These are phyloP conservation scores for Leptographium flavum DNA, from an alignment of 2,329 filamentous ascomycete genomes.

Conservation along the genomic window DNA sequence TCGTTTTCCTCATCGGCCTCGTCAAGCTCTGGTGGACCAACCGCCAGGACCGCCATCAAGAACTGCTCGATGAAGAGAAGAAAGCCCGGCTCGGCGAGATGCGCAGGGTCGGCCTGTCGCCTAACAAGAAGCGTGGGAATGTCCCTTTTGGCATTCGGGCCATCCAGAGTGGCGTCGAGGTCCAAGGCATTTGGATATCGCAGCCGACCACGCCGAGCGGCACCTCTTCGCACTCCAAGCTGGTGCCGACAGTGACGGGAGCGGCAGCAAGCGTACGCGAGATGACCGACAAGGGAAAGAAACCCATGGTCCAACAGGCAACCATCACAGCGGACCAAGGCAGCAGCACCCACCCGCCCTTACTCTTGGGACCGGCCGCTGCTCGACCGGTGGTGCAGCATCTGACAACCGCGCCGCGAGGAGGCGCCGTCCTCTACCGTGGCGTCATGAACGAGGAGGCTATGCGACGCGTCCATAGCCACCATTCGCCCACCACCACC, in stretches of 20 bases:
- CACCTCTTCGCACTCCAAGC: constrained; percentile 10
- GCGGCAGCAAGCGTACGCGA: neutral
- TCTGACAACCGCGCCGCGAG: neutral
- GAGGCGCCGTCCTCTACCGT: neutral
- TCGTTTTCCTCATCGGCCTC: constrained; percentile 55
- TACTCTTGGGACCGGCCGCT: too few species aligned
- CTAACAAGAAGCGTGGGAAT: constrained; percentile 32
- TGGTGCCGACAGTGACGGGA: neutral
- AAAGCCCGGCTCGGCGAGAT: constrained; percentile 36
- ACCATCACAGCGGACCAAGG: neutral
- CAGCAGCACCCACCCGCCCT: too few species aligned
- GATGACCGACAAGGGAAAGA: constrained; percentile 1
- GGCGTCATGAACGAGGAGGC: constrained; percentile 15
- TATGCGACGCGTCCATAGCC: constrained; percentile 14
- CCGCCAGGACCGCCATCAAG: constrained; percentile 38
- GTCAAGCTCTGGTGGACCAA: constrained; percentile 52
- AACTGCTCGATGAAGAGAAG: constrained; percentile 53
- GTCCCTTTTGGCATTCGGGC: constrained; percentile 80
- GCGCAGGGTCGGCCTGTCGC: constrained; percentile 37
- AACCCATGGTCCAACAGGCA: neutral
- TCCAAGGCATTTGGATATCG: constrained; percentile 74
- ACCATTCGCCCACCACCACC: constrained; percentile 4
- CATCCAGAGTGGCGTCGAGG: constrained; percentile 66
- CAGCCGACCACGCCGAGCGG: constrained; percentile 27
- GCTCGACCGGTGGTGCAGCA: too few species aligned